Evolutionary conservation across 2,329 filamentous ascomycete species (phyloP).

Genomic region (Sarocladium kiliense): DNA sequence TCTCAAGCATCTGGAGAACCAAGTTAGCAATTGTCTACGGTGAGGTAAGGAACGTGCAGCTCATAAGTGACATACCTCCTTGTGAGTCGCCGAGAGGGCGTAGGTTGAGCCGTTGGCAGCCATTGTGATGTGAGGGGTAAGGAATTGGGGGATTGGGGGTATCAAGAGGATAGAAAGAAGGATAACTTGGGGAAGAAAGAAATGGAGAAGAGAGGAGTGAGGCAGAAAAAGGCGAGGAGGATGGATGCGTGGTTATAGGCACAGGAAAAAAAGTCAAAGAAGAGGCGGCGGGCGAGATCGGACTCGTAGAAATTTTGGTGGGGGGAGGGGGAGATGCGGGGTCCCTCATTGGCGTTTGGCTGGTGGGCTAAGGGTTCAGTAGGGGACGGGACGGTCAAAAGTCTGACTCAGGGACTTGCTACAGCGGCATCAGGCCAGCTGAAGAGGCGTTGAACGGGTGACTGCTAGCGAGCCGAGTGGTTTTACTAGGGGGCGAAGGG

Average conservation of each 20-base stretch:
- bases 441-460: not conserved
- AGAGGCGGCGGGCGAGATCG: constrained; percentile 9
- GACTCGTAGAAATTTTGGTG: constrained; percentile 7
- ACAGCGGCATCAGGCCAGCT: not conserved
- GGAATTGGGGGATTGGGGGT: constrained; percentile 8
- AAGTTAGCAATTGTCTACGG: constrained; percentile 19
- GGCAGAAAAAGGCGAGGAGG: not conserved
- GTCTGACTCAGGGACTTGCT: not conserved
- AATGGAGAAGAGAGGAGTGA: constrained; percentile 4
- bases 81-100: constrained; percentile 49
- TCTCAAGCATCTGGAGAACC: constrained; percentile 78
- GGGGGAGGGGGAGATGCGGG: constrained; percentile 5
- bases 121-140: constrained; percentile 27
- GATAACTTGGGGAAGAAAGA: not conserved
- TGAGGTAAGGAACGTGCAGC: constrained; percentile 19
- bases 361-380: not conserved
- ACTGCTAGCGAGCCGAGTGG: not conserved
- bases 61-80: constrained; percentile 39
- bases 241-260: constrained; percentile 8
- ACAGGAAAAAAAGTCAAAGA: constrained; percentile 8
- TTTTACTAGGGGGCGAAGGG: not conserved
- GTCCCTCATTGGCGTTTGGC: constrained; percentile 2
- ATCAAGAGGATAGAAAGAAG: not conserved
- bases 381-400: not conserved
- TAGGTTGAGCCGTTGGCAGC: constrained; percentile 39